A percentile compares a stretch with the other conserved stretches of the same genome.
Evolutionary conservation across 345 rosid genomes (phyloP).

Genomic region (Theobroma cacao): DNA sequence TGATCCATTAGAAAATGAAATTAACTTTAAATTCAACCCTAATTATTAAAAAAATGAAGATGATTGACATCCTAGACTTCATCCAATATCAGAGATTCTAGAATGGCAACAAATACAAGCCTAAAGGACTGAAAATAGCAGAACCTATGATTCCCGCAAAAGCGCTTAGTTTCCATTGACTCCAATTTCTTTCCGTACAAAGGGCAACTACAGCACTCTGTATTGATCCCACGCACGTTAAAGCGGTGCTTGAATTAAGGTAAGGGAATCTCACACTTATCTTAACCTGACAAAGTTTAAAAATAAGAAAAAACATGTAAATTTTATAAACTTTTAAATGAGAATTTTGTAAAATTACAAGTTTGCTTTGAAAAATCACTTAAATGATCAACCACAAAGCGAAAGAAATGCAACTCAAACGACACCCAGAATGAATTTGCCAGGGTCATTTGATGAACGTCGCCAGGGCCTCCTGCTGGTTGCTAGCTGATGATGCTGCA

Average conservation of each 20-base stretch:
- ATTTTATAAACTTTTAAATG: no score
- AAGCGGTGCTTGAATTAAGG: conserved; percentile 45
- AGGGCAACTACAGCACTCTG: conserved; percentile 37
- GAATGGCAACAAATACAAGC: no score
- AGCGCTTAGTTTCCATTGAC: conserved; percentile 55
- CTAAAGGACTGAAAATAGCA: no score
- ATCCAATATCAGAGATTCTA: no score
- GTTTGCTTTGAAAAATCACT: conserved; percentile 2
- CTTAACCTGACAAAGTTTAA: conserved; percentile 32
- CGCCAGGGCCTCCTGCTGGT: not conserved
- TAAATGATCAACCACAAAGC: conserved; percentile 36
- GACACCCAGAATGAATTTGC: conserved; percentile 24
- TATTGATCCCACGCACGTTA: conserved; percentile 42
- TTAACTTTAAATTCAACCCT: no score
- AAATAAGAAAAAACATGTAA: not conserved
- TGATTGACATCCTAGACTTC: no score
- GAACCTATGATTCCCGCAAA: no score
- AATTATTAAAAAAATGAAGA: no score
- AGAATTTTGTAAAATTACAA: not conserved
- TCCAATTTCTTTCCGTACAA: conserved; percentile 41
- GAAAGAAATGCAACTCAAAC: conserved; percentile 26
- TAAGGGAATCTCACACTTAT: conserved; percentile 43
- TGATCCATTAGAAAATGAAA: no score
- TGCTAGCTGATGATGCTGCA: conserved; percentile 23
- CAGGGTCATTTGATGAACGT: not conserved